Base-by-base conservation (phyloP, 2,329 filamentous ascomycete genomes). In the Penicillium psychrosexuale region DNA sequence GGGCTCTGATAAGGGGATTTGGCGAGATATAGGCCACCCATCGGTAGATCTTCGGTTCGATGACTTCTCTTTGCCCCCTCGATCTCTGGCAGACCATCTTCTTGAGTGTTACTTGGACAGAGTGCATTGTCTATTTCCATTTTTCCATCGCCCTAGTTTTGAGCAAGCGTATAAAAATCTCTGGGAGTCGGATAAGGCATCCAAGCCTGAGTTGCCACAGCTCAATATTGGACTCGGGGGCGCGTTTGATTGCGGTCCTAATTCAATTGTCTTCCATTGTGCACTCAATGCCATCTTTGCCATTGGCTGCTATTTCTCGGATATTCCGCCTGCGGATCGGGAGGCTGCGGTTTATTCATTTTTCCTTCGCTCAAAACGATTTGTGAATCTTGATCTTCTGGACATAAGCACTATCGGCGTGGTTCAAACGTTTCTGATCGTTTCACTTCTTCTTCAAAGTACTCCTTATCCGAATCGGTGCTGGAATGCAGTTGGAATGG, bases 231-330 rank as follows among this genome's bases (percentile, higher is more conserved):
- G 75, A 0, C 63, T 77, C 5, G 75, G 69, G 5, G 67, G 64
- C 8, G 55, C 53, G 17, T 61, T 48, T 8, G 66, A 72, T 15
- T 72, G 68, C 0, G 70, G 66, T 2, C 61, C 71, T 2, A 66
- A 63, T 33, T 70, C 71, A 0, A 71, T 73, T 11, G 69, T 76
- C 7, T 78, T 79, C 44, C 70, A 76, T 51, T 73, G 66, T 33
- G 72, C 75, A 1, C 63, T 79, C 31, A 79, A 79, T 53, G 60
- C 65, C 11, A 72, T 79, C 1, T 77, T 80, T 33, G 73, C 75
- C 0, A 64, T 80, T 2, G 75, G 71, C 0, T 73, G 70, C 27
- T 68, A 74, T 38, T 77, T 76, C 51, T 69, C 73, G 0, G 69
- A 73, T 47, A 64, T 73, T 8, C 60, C 68, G 1, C 52, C 57